Conservation (phyloP, 495 filamentous ascomycete species). For the Glonium stellatum region DNA sequence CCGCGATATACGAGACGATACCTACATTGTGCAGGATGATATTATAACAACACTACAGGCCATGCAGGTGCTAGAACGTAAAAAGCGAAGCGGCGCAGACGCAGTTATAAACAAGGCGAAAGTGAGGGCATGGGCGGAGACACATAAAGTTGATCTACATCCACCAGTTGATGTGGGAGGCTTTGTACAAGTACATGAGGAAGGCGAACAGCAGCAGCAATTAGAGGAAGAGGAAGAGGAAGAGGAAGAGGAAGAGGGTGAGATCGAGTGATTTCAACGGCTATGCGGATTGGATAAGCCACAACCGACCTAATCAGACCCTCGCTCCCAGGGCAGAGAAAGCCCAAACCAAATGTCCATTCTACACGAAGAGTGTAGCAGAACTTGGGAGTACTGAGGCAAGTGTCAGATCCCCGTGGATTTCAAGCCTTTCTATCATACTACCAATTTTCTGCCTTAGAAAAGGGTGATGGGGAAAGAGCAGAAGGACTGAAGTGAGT, state of each 20-base stretch:
- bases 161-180: constrained; percentile 49
- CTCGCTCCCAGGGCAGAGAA: too few relatives aligned
- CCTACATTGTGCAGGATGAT: constrained; percentile 77
- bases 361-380: too few relatives aligned
- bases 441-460: too few relatives aligned
- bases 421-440: too few relatives aligned
- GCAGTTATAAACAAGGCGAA: constrained; percentile 49
- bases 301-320: too few relatives aligned
- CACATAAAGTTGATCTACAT: constrained; percentile 42
- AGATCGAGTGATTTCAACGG: background rate
- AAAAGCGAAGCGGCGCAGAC: constrained; percentile 38
- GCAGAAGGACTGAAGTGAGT: too few relatives aligned
- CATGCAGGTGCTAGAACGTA: constrained; percentile 60
- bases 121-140: constrained; percentile 48
- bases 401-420: too few relatives aligned
- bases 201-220: constrained; percentile 19
- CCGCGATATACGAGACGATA: constrained; percentile 52
- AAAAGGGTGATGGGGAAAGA: too few relatives aligned
- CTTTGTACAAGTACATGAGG: constrained; percentile 39
- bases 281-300: too few relatives aligned
- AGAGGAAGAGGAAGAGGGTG: constrained; percentile 8
- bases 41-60: constrained; percentile 69
- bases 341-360: too few relatives aligned
- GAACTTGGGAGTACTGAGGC: too few relatives aligned
- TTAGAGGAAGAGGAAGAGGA: constrained; percentile 13